Evolutionary conservation across 2,329 filamentous ascomycete genomes (phyloP).

Genomic region (Xylariaceae sp.): DNA sequence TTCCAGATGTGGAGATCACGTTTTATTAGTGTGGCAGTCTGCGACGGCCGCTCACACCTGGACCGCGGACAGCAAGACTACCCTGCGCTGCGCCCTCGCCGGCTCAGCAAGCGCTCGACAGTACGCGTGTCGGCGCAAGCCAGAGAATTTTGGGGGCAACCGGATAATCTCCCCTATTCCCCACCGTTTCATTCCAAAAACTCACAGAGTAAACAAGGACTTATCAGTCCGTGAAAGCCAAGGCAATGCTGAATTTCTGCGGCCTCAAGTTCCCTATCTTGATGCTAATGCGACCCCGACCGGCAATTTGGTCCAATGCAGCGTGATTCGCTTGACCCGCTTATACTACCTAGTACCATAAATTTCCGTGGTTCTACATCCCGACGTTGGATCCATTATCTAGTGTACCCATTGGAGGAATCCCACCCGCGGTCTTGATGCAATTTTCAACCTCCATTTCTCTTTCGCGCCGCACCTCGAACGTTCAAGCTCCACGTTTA

Average conservation of each 20-base stretch:
- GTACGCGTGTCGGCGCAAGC: not conserved
- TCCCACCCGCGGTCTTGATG: not conserved
- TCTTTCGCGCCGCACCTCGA: not conserved
- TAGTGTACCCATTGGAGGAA: constrained; percentile 4
- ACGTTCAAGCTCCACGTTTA: not conserved
- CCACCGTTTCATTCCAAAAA: not conserved
- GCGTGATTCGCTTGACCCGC: constrained; percentile 2
- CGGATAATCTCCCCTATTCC: constrained; percentile 6
- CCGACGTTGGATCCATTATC: not conserved
- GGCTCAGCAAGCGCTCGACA: not conserved
- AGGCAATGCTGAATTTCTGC: constrained; percentile 10
- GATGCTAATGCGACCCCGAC: constrained; percentile 14
- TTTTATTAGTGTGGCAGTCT: too few relatives aligned
- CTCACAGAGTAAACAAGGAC: not conserved
- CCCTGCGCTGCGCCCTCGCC: too few relatives aligned
- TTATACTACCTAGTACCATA: constrained; percentile 2
- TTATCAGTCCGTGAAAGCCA: too few relatives aligned
- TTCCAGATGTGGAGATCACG: too few relatives aligned
- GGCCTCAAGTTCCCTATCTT: constrained; percentile 6
- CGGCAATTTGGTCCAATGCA: constrained; percentile 9
- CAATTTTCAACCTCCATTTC: constrained; percentile 10
- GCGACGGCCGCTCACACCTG: too few relatives aligned
- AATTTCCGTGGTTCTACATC: not conserved
- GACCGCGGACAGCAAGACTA: too few relatives aligned
- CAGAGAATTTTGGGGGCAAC: not conserved